Base-by-base conservation (phyloP, 2,329 filamentous ascomycete genomes). In the Byssochlamys sp. region DNA sequence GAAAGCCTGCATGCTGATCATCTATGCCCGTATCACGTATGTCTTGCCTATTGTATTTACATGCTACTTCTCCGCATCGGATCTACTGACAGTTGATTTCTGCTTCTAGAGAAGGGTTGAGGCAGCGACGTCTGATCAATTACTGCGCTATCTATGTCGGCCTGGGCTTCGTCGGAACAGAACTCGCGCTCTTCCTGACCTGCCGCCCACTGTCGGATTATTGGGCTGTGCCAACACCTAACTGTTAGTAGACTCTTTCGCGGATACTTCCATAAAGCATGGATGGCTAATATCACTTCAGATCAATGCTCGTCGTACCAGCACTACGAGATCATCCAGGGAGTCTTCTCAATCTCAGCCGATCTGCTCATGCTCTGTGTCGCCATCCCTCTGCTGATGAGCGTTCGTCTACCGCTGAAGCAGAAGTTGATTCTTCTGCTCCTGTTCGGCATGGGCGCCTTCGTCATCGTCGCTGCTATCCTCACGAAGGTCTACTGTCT, bases 1-100 rank as follows among this genome's bases (percentile, higher is more conserved):
- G 61, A 84, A 83, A 61, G 70, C 75, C 26, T 81, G 80, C 63
- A 75, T 83, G 66, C 67, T 82, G 62, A 70, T 80, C 45, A 79
- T 83, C 64, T 81, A 81, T 66, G 68, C 71, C 31, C 76, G 78
- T 45, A 76, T 81, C 69, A 81, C 78, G 69, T 76, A 68, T 52
- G 68, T 60, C 7, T 19, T 39, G 25, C 52, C 12, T 12, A 24
- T 14, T 28, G 2, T 12, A 31, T 25, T 3, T 39, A 48, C 11
- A 26, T 7, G 28, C n/a, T 29, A 33, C 2, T 56, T 10, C 28
- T 35, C 31, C 24, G n/a, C 12, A 55, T 26, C 3, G 9, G n/a
- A 12, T n/a, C 24, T 2, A 52, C 14, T 54, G 27, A 49, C 48
- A 26, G n/a, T 53, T 14, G 25, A 31, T 28, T 28, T 28, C 45